phyloP scores from a whole-genome alignment of 2,329 filamentous ascomycete species.

The Alternaria dauci region DNA sequence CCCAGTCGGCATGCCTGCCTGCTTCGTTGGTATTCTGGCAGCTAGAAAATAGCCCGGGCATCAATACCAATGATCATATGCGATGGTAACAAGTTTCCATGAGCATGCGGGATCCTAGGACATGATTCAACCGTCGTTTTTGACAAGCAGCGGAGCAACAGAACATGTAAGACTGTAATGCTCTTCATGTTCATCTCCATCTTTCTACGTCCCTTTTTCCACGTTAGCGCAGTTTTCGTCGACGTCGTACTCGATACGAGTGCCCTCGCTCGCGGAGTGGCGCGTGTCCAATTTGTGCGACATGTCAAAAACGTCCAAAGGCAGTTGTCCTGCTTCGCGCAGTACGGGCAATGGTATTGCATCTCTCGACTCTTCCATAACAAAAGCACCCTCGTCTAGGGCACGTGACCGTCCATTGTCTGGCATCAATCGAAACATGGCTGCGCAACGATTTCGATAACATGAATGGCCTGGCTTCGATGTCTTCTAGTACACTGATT shows the following conservation, averaged over 20 bases:
- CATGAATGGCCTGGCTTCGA: constrained; percentile 30
- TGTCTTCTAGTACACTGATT: constrained; percentile 29
- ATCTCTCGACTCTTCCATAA: constrained; percentile 26
- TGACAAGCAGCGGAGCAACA: not conserved
- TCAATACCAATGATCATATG: not conserved
- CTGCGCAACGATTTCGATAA: constrained; percentile 25
- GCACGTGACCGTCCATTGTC: constrained; percentile 24
- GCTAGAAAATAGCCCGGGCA: not conserved
- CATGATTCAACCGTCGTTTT: not conserved
- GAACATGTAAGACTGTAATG: not conserved
- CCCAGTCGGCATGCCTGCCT: not conserved
- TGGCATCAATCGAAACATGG: constrained; percentile 22
- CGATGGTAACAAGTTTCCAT: not conserved
- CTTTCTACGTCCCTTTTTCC: not conserved
- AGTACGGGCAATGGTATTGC: constrained; percentile 25
- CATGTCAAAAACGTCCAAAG: constrained; percentile 35
- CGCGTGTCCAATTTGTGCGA: constrained; percentile 35
- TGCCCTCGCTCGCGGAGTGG: constrained; percentile 25
- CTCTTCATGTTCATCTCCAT: not conserved
- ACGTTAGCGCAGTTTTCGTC: not conserved
- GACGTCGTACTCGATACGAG: constrained; percentile 1
- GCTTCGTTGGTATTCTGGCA: not conserved
- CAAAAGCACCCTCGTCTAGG: constrained; percentile 29
- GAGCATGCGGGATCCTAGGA: not conserved
- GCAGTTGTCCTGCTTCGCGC: constrained; percentile 29